Base-by-base conservation (phyloP, 495 filamentous ascomycete genomes). In the Trypethelium eluteriae region DNA sequence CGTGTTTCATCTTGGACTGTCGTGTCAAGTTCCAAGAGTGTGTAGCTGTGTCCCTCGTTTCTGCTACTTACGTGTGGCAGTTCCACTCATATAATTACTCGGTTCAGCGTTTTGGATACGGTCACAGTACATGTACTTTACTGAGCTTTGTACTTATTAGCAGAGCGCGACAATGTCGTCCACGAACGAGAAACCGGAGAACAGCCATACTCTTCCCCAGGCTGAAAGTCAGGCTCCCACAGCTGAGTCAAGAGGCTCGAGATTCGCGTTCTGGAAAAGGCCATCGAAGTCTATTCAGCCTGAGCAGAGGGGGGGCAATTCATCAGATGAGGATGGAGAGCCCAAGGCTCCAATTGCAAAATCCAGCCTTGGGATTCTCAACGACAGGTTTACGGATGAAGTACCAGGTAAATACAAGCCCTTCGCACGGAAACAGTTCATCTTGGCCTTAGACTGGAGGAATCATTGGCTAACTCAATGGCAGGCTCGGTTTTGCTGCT, bases 291-390 rank as follows among this genome's bases (percentile, higher is more conserved):
- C 53, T 36, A 36, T 14, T 7, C 53, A 59, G 53, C 53, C 32
- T 35, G 25, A 59, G 32, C 53, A 3, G 32, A 36, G 32, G 10
- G 14, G 11, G 5, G 53, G 25, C 5, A 59, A 59, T 59, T 59
- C 53, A 6, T 59, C 53, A 9, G 53, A 59, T 10, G n/a, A 59
- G 36, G 53, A 59, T 59, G 25, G 53, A 34, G 53, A 34, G 32
- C 53, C 53, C 53, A 59, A 59, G 53, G 53, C 53, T 35, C 5
- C 53, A 10, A 59, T 59, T 14, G 35, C 38, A 25, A 85, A 80
- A 78, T 91, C 89, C 82, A 90, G 82, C 7, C 80, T 97, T 78
- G 93, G 93, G 46, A 88, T 98, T 25, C 74, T 96, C 44, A 93
- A 92, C 73, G 91, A 96, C 70, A 83, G 74, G 66, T 76, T 87